Evolutionary conservation across 768 basidiomycete genomes (phyloP), one percentile per base, ranked within the genome.

Genomic region (Lentinula edodes): DNA sequence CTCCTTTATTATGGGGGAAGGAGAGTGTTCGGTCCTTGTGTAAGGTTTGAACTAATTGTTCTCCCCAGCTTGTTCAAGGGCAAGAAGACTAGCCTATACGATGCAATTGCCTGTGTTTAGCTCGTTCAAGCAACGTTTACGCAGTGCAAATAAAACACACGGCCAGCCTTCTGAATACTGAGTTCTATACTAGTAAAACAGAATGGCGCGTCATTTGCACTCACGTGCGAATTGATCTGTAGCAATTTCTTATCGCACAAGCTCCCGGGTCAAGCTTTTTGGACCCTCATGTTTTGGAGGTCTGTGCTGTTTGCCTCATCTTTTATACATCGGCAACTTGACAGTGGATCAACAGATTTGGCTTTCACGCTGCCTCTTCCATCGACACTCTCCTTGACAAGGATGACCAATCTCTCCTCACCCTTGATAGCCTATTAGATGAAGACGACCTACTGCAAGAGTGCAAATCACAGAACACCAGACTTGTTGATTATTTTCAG

Each of bases 361-460:
- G 90, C 67, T 93, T 93, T 77, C 87, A 90, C 74, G 90, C 91
- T 81, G 88, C 87, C 59, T 93, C 91, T 59, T 81, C 88, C 62
- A 93, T 97, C 74, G 94, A 97, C 83, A 84, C 84, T 68, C 83
- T 97, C 62, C 84, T 97, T 63, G 89, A 93, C 81, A 89, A 92
- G 77, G 92, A 94, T 66, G 90, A 93, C 69, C 88, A 93, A 65
- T 83, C 87, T 53, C 84, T 59, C 58, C 35, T 59, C 18, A 59
- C 45, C 35, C 58, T 98, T 45, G 95, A 97, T 72, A 87, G 91
- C 45, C 88, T 98, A 62, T 81, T 98, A 60, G 93, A 94, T 75
- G 93, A 97, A 75, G 89, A 93, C 70, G 95, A 98, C 72, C 80
- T 98, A 50, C 78, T 98, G 60, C 91, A 92, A 74, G 96, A 98